Evolutionary conservation across 768 basidiomycete genomes (phyloP).

Genomic region (Coprinellus aureogranulatus): DNA sequence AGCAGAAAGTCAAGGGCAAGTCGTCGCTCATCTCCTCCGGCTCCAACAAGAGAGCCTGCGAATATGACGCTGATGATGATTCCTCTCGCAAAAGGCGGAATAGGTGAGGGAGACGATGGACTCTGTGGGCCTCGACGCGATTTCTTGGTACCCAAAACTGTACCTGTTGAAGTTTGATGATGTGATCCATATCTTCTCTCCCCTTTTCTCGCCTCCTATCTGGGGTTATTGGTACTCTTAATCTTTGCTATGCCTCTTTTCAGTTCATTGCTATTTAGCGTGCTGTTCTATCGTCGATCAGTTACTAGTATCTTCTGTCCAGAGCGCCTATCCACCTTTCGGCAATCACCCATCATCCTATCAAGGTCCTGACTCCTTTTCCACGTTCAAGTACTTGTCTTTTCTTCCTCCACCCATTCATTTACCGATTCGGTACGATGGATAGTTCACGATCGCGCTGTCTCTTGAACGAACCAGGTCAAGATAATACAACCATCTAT

Average conservation of each 20-base stretch:
- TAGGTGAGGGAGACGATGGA: no score
- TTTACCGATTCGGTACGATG: constrained; percentile 26
- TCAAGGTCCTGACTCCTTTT: not conserved
- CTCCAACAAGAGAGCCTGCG: constrained; percentile 9
- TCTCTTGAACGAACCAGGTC: constrained; percentile 39
- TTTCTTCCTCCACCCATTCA: not conserved
- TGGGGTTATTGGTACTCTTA: no score
- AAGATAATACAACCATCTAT: constrained; percentile 1
- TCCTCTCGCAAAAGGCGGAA: not conserved
- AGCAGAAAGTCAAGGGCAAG: not conserved
- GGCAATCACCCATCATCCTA: not conserved
- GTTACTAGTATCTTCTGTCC: no score
- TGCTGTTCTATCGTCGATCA: no score
- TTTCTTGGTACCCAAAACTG: not conserved
- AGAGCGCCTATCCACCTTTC: not conserved
- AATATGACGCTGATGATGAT: constrained; percentile 8
- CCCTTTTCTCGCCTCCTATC: no score
- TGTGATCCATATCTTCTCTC: not conserved
- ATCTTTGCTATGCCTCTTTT: no score
- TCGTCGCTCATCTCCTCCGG: constrained; percentile 1
- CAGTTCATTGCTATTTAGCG: no score
- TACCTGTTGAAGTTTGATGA: not conserved
- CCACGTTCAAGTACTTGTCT: not conserved
- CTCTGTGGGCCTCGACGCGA: not conserved
- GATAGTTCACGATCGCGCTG: constrained; percentile 17